Evolutionary conservation across 129 eudicot species (phyloP).

Genomic region (sunflower (Helianthus annuus)): HanXRQr2.0-SUNRISE NC_035438.2:45676033-45676532

Average conservation of each 20-base stretch:
- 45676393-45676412: too few species aligned
- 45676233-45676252: constrained; percentile 39
- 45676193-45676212: constrained; percentile 45
- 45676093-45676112: constrained; percentile 39
- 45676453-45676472: too few species aligned
- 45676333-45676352: neutral
- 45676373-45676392: too few species aligned
- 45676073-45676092: constrained; percentile 64
- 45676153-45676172: constrained; percentile 37
- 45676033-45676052: constrained; percentile 65
- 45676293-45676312: neutral
- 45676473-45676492: too few species aligned
- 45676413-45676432: too few species aligned
- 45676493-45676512: too few species aligned
- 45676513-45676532: too few species aligned
- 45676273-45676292: constrained; percentile 14
- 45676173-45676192: constrained; percentile 39
- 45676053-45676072: constrained; percentile 41
- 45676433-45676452: too few species aligned
- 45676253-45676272: constrained; percentile 54
- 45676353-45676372: too few species aligned
- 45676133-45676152: constrained; percentile 47
- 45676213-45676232: constrained; percentile 61
- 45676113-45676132: constrained; percentile 41
- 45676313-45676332: neutral